A percentile compares a stretch with the other conserved stretches of the same genome.
These are phyloP conservation scores for Alternaria arbusti DNA, from an alignment of 2,329 filamentous ascomycete genomes.

Conservation along the genomic window DNA sequence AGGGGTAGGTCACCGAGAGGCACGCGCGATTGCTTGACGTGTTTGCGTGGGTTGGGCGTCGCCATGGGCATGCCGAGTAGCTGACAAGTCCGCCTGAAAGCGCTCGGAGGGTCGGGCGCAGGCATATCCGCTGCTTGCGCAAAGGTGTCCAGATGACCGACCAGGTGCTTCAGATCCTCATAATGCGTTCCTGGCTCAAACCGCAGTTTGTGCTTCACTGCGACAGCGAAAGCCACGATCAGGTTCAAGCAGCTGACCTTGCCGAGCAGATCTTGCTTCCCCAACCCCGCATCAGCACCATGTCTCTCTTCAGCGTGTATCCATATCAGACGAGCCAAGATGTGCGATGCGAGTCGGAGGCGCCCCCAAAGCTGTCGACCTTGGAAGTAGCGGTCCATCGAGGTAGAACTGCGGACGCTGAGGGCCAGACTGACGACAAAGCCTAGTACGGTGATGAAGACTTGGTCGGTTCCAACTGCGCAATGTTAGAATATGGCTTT, in stretches of 20 bases:
- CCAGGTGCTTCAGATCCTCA: conserved; percentile 71
- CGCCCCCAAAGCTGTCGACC: conserved; percentile 69
- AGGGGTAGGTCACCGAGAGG: conserved; percentile 81
- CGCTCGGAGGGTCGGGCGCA: conserved; percentile 37
- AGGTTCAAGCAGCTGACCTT: conserved; percentile 74
- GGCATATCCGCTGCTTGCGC: conserved; percentile 59
- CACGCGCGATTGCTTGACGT: conserved; percentile 72
- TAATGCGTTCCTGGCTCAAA: conserved; percentile 82
- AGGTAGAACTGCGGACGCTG: conserved; percentile 76
- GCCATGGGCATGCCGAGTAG: conserved; percentile 79
- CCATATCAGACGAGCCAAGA: conserved; percentile 80
- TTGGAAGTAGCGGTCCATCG: conserved; percentile 71
- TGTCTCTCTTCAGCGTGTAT: conserved; percentile 70
- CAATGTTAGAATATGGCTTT: not conserved
- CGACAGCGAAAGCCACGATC: conserved; percentile 75
- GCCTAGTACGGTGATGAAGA: conserved; percentile 77
- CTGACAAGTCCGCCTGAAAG: conserved; percentile 68
- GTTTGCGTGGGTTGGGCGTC: conserved; percentile 76
- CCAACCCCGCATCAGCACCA: conserved; percentile 53
- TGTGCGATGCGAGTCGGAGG: conserved; percentile 62
- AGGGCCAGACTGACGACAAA: conserved; percentile 79
- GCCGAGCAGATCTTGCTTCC: conserved; percentile 70
- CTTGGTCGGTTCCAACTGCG: conserved; percentile 64
- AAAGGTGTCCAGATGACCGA: conserved; percentile 76
- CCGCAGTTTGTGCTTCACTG: conserved; percentile 82